These are phyloP conservation scores for Prunus mongolica DNA, from an alignment of 306 rosid genomes.

Conservation along the genomic window DNA sequence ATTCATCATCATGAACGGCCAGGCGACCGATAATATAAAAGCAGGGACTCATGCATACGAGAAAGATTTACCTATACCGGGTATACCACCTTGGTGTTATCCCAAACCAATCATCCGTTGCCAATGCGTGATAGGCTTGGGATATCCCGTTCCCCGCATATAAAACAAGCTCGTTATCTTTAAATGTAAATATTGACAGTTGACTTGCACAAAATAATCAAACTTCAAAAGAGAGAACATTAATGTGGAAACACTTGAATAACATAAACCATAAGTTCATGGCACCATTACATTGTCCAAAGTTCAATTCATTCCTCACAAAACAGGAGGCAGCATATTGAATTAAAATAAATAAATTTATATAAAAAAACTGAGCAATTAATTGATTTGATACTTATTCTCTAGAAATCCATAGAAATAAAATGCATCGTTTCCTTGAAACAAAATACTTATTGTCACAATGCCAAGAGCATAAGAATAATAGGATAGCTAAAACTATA, in stretches of 20 bases:
- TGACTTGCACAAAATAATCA: not conserved
- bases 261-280: not conserved
- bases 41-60: too few relatives aligned
- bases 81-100: too few relatives aligned
- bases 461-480: conserved; percentile 23
- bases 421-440: conserved; percentile 7
- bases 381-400: not conserved
- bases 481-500: conserved; percentile 9
- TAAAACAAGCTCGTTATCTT: too few relatives aligned
- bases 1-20: not conserved
- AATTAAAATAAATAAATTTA: too few relatives aligned
- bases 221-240: not conserved
- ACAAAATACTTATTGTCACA: conserved; percentile 7
- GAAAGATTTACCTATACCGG: too few relatives aligned
- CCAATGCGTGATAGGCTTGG: too few relatives aligned
- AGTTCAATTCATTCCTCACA: not conserved
- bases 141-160: too few relatives aligned
- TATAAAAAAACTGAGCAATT: not conserved
- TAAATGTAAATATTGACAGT: not conserved
- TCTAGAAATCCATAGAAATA: not conserved
- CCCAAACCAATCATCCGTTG: too few relatives aligned
- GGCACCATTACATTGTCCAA: not conserved
- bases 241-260: not conserved
- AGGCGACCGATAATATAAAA: not conserved
- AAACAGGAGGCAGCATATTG: not conserved